Evolutionary conservation across 805 yeast genomes (phyloP).

Genomic region (Clavispora vitiphila): DNA sequence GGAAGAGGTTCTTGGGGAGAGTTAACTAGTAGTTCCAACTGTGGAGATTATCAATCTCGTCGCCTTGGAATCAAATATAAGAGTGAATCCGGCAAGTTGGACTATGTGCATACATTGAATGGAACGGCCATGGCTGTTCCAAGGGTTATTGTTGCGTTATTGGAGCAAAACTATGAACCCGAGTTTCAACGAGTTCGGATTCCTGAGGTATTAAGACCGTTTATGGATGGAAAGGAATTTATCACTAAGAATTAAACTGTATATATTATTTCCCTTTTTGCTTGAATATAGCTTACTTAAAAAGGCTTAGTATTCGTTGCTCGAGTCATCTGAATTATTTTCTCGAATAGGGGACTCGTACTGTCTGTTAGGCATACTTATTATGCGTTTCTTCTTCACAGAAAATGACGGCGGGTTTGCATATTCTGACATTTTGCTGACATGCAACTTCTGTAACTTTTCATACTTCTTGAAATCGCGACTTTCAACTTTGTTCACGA

Average conservation of each 20-base stretch:
- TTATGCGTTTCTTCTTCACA: conserved; percentile 2
- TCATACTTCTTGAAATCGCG: conserved; percentile 5
- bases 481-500: conserved; percentile 4
- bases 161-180: conserved; percentile 78
- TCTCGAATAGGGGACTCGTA: neutral
- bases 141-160: conserved; percentile 79
- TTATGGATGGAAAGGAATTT: conserved; percentile 59
- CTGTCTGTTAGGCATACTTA: conserved; percentile 8
- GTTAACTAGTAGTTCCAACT: conserved; percentile 83
- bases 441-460: conserved; percentile 22
- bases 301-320: neutral
- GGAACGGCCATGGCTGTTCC: conserved; percentile 98
- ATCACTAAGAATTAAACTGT: conserved; percentile 11
- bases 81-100: conserved; percentile 26
- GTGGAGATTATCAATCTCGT: conserved; percentile 86
- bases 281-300: neutral
- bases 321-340: neutral
- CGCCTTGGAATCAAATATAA: conserved; percentile 66
- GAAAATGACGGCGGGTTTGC: neutral
- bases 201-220: conserved; percentile 65
- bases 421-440: conserved; percentile 15
- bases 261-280: neutral
- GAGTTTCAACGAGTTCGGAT: conserved; percentile 47
- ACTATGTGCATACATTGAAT: conserved; percentile 76
- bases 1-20: conserved; percentile 94